phyloP scores from a whole-genome alignment of 139 green algal genomes.

The Coelastrella sp. region DNA sequence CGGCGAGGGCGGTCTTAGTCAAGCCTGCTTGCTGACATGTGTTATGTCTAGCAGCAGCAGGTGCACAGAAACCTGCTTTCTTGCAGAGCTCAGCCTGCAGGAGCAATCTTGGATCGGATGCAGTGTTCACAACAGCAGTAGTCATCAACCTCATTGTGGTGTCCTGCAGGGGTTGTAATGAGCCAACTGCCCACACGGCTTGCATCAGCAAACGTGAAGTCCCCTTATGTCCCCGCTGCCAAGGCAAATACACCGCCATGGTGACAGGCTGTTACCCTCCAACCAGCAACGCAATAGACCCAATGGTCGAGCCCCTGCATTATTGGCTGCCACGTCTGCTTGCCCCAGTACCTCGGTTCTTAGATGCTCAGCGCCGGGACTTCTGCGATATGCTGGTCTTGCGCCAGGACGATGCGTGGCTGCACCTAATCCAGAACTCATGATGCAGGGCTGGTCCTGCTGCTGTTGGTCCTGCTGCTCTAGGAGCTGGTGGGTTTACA shows the following conservation, averaged over 20 bases:
- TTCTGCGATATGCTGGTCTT: slow-evolving; percentile 52
- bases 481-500: too few species aligned
- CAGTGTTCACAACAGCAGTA: neutral
- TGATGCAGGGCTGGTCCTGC: neutral
- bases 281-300: neutral
- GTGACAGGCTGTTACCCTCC: slow-evolving; percentile 38
- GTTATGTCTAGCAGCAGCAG: too few species aligned
- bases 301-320: slow-evolving; percentile 27
- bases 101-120: too few species aligned
- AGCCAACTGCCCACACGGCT: slow-evolving; percentile 37
- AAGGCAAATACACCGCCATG: slow-evolving; percentile 49
- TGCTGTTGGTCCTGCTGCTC: too few species aligned
- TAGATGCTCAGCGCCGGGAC: slow-evolving; percentile 9
- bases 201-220: slow-evolving; percentile 38
- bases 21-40: too few species aligned
- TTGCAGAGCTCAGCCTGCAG: too few species aligned
- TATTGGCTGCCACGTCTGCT: slow-evolving; percentile 53
- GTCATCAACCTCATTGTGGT: neutral
- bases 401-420: slow-evolving; percentile 49
- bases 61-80: too few species aligned
- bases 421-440: slow-evolving; percentile 42
- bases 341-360: neutral
- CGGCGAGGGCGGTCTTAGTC: too few species aligned
- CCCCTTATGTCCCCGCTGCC: slow-evolving; percentile 41
- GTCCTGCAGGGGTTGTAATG: slow-evolving; percentile 47